These are phyloP conservation scores for Cruciata laevipes DNA, from an alignment of 257 asterid genomes.

Conservation along the genomic window DNA sequence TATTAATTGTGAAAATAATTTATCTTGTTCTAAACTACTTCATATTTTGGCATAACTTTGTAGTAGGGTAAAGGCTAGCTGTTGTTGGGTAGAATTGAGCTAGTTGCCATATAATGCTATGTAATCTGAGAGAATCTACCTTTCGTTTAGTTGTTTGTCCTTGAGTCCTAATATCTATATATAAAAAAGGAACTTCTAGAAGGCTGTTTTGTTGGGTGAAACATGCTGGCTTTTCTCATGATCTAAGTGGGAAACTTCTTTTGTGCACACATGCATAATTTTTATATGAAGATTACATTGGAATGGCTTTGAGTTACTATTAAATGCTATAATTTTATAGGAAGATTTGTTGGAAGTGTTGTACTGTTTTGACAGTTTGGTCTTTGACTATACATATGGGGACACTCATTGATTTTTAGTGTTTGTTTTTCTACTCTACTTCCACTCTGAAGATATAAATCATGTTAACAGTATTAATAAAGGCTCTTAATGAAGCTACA, in stretches of 20 bases:
- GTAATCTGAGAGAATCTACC: background rate
- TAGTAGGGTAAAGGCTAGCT: background rate
- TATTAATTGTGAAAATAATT: background rate
- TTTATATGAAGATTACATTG: background rate
- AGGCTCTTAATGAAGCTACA: background rate
- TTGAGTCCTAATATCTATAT: background rate
- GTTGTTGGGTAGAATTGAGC: background rate
- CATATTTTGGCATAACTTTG: background rate
- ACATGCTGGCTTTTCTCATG: background rate
- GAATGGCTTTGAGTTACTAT: constrained; percentile 1
- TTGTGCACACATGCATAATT: background rate
- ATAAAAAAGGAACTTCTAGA: background rate
- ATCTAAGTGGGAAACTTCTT: background rate
- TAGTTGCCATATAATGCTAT: background rate
- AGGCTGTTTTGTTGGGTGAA: background rate
- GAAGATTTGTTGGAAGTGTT: background rate
- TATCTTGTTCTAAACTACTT: background rate
- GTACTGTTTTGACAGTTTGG: background rate
- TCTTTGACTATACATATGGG: background rate
- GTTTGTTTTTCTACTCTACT: background rate
- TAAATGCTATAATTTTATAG: background rate
- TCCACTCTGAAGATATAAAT: background rate
- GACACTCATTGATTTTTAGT: background rate
- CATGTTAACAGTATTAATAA: background rate
- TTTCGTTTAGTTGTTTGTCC: background rate